A percentile compares a stretch with the other conserved stretches of the same genome.
Conservation (phyloP, 306 rosid species). For the Vachellia pachyceras region DNA sequence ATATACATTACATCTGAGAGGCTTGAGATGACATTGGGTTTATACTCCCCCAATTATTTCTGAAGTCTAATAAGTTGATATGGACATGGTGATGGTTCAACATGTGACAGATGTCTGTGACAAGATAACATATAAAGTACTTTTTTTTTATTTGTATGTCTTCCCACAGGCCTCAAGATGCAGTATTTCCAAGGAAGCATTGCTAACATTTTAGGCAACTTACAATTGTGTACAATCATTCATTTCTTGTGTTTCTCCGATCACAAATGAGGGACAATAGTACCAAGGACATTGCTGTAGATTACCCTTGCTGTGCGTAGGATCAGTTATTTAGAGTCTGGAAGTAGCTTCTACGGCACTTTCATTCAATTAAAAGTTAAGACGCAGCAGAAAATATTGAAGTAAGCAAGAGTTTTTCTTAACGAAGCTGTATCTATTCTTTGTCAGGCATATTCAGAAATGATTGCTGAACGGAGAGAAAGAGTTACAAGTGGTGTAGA, state of each 20-base stretch:
- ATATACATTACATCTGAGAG: not conserved
- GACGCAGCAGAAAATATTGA: constrained; percentile 1
- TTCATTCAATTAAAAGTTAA: not conserved
- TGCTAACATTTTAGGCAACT: not conserved
- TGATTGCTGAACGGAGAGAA: constrained; percentile 83
- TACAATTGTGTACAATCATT: not conserved
- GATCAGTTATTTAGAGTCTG: constrained; percentile 10
- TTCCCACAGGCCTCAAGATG: not conserved
- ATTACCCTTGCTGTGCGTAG: constrained; percentile 1
- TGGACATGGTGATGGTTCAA: not conserved
- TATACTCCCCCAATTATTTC: not conserved
- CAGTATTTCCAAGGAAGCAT: not conserved
- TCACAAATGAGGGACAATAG: constrained; percentile 12
- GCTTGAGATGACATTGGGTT: not conserved
- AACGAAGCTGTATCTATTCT: constrained; percentile 24
- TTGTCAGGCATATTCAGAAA: constrained; percentile 77
- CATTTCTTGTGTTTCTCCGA: not conserved
- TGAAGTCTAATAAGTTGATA: not conserved
- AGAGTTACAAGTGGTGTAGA: constrained; percentile 76
- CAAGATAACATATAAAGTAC: not conserved
- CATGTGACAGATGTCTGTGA: not conserved
- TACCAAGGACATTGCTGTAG: not conserved
- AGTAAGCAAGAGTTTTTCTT: not conserved
- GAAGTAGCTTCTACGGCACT: not conserved
- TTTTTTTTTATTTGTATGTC: not conserved